Evolutionary conservation across 2,329 filamentous ascomycete species (phyloP).

Genomic region (Phialophora expanda): DNA sequence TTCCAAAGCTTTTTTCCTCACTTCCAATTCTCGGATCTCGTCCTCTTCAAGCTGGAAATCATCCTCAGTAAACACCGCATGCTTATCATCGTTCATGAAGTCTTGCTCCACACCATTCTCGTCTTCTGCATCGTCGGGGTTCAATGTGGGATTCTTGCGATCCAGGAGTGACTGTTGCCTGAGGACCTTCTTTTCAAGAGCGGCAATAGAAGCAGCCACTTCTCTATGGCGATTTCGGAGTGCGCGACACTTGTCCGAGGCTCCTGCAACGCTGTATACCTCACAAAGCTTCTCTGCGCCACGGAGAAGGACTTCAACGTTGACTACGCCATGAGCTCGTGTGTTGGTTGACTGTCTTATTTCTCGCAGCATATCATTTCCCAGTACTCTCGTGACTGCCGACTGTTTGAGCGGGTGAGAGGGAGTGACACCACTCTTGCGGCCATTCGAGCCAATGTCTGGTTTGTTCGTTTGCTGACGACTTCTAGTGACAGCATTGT

Average conservation of each 20-base stretch:
- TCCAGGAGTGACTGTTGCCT: constrained; percentile 76
- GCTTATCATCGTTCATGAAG: constrained; percentile 31
- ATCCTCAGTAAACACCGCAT: constrained; percentile 46
- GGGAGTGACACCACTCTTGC: constrained; percentile 53
- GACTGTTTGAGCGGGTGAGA: constrained; percentile 69
- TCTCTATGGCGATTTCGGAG: constrained; percentile 74
- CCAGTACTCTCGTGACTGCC: constrained; percentile 86
- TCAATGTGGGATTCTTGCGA: constrained; percentile 68
- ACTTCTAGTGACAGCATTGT: constrained; percentile 61
- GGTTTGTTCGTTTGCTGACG: constrained; percentile 10
- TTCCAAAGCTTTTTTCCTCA: constrained; percentile 66
- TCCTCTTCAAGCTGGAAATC: constrained; percentile 55
- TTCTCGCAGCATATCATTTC: constrained; percentile 81
- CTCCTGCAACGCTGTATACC: constrained; percentile 84
- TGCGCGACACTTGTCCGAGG: constrained; percentile 73
- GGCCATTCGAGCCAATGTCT: constrained; percentile 17
- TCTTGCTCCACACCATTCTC: constrained; percentile 51
- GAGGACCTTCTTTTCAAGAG: constrained; percentile 79
- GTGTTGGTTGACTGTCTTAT: constrained; percentile 67
- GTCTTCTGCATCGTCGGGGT: constrained; percentile 61
- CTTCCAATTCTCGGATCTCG: constrained; percentile 66
- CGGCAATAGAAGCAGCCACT: constrained; percentile 73
- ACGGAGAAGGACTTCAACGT: constrained; percentile 81
- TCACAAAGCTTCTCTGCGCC: constrained; percentile 89
- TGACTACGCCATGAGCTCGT: constrained; percentile 69